Evolutionary conservation across 2,329 filamentous ascomycete genomes (phyloP), one percentile per base, ranked within the genome.

Genomic region (Penicillium psychrosexuale): DNA sequence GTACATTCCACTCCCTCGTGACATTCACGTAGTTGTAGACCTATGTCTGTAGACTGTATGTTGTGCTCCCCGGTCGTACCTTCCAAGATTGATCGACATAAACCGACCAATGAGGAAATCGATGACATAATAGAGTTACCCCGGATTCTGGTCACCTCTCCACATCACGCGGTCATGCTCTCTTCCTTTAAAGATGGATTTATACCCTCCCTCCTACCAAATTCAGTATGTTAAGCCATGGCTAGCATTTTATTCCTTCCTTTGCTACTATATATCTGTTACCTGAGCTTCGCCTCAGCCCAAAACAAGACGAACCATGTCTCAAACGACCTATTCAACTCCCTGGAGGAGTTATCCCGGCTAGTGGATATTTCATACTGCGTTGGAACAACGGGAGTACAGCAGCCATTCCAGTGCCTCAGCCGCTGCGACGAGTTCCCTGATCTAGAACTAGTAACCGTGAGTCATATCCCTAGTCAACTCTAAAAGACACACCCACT

Each of bases 311-410:
- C 51, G 24, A 43, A 50, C 7, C 57, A 57, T 5, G 46, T 94
- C 53, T 86, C 88, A 5, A 67, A 75, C 28, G 67, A 78, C 24
- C 81, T 97, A 58, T 97, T 96, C 75, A 78, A 83, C 55, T 86
- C 90, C 17, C 84, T 99, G 13, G 91, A 97, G 73, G 89, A 96
- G 66, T 80, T 93, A 52, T 85, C 93, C n/a, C 87, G 92, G 51
- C 82, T 97, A 27, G 93, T 97, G 59, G 94, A 99, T 71, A 94
- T 97, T 56, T 80, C 91, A 45, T 97, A 97, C 75, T 99, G 94
- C 72, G 89, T 97, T 55, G 91, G 92, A 58, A 86, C 83, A 5
- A 87, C 89, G 0, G 94, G 93, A 37, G 86, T 99, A 58, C 80
- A 82, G 47, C 85, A 86, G 62, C 94, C 94, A 0, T 99, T 99